Evolutionary conservation across 2,329 filamentous ascomycete genomes (phyloP), one percentile per base, ranked within the genome.

Genomic region (Ceratocystis diversiconidia): DNA sequence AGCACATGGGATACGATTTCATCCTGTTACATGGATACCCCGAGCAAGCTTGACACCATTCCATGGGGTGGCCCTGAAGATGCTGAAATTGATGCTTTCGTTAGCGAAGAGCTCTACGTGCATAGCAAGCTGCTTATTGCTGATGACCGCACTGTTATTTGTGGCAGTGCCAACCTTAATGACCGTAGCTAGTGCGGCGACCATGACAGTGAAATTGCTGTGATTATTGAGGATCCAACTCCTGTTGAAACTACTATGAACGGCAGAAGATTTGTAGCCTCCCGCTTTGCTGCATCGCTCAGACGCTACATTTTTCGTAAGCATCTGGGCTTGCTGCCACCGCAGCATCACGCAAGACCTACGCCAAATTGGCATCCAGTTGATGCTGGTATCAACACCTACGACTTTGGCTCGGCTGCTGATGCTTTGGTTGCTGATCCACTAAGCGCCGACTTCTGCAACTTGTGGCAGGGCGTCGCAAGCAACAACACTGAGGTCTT

Each of bases 151-250:
- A 80, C 88, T 62, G 88, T 90, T 66, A 92, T 95, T 69, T 92
- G 88, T 73, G 90, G 91, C 68, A 90, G 75, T 12, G 80, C 79
- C 69, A 82, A 81, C 71, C 74, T 83, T 66, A 83, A 85, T 72
- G 79, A 83, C 71, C 78, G 81, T 67, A 92, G 87, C 2, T 89
- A 96, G 76, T 82, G 95, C 3, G 90, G 90, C 44, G 81, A 84
- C 66, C 90, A 94, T 75, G 91, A 95, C 76, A 90, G 86, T 0
- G 91, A 96, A 73, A 90, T 96, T 65, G 90, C 90, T n/a, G 88
- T 95, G 69, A 81, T 95, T 66, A 89, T 96, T 71, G 87, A 94
- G 73, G 90, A 95, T 72, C 82, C 84, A 1, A 83, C 85, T 0
- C 78, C 85, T 1, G 78, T 95, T 17, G 82, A 88, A 15, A 86